Percentiles rank a stretch among this genome's conserved stretches.
These are phyloP conservation scores for Aschersonia sp. DNA, from an alignment of 2,329 filamentous ascomycete genomes.

Conservation along the genomic window DNA sequence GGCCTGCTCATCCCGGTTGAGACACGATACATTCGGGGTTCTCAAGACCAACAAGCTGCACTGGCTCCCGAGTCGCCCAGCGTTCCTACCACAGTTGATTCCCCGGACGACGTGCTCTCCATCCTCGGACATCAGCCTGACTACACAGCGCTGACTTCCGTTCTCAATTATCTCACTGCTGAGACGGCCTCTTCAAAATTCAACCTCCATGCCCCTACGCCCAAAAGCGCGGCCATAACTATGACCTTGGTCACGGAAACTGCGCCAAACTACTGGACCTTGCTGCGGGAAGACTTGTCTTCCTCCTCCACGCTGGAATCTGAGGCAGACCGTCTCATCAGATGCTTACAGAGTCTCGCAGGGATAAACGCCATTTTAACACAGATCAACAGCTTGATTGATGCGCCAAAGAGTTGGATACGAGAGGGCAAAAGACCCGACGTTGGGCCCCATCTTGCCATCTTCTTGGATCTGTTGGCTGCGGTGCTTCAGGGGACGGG, in stretches of 20 bases:
- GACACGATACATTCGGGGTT: constrained; percentile 30
- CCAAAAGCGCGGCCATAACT: constrained; percentile 60
- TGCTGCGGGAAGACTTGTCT: constrained; percentile 34
- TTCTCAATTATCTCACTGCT: constrained; percentile 35
- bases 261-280: constrained; percentile 68
- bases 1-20: constrained; percentile 39
- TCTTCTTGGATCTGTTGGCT: constrained; percentile 28
- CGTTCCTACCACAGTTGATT: constrained; percentile 9
- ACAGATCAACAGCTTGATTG: constrained; percentile 49
- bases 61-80: constrained; percentile 1
- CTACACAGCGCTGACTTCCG: constrained; percentile 36
- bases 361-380: constrained; percentile 66
- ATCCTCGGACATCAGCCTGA: constrained; percentile 48
- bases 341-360: constrained; percentile 56
- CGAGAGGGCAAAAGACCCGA: constrained; percentile 25
- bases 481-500: constrained; percentile 23
- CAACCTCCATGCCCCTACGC: constrained; percentile 32
- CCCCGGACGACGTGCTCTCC: constrained; percentile 39
- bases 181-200: constrained; percentile 8
- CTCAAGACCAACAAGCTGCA: constrained; percentile 11
- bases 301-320: not conserved
- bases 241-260: constrained; percentile 61
- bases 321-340: constrained; percentile 32
- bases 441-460: constrained; percentile 25
- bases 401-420: constrained; percentile 27